A percentile compares a stretch with the other conserved stretches of the same genome.
These are phyloP conservation scores for Stagonosporopsis chrysanthemi DNA, from an alignment of 2,329 filamentous ascomycete genomes.

Conservation along the genomic window DNA sequence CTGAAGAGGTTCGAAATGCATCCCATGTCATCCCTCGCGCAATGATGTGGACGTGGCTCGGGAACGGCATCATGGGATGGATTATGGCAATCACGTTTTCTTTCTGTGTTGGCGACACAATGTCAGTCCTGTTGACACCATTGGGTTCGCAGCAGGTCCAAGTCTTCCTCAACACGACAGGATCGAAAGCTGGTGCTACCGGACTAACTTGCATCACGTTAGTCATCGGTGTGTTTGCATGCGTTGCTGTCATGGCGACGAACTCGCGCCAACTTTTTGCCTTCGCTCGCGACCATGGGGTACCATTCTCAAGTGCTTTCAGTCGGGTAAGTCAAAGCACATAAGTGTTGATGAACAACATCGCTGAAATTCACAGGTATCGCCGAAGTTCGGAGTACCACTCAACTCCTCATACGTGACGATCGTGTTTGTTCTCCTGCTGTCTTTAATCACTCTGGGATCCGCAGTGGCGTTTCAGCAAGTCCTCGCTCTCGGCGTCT, in stretches of 20 bases:
- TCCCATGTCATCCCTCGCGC: slow-evolving; percentile 40
- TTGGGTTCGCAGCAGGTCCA: slow-evolving; percentile 32
- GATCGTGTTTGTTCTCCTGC: slow-evolving; percentile 26
- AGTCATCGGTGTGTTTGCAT: slow-evolving; percentile 27
- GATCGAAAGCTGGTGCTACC: slow-evolving; percentile 26
- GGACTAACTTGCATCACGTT: slow-evolving; percentile 33
- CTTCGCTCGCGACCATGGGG: slow-evolving; percentile 38
- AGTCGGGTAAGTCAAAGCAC: slow-evolving; percentile 14
- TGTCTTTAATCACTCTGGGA: slow-evolving; percentile 42
- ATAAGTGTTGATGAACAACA: too few relatives aligned
- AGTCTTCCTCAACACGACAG: slow-evolving; percentile 35
- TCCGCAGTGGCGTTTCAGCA: slow-evolving; percentile 34
- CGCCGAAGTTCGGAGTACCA: slow-evolving; percentile 30
- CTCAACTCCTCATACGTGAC: slow-evolving; percentile 33
- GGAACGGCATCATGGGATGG: slow-evolving; percentile 48
- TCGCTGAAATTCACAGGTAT: slow-evolving; percentile 17
- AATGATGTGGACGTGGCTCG: slow-evolving; percentile 48
- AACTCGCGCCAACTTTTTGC: slow-evolving; percentile 39
- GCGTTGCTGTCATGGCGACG: slow-evolving; percentile 33
- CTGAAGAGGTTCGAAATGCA: slow-evolving; percentile 42
- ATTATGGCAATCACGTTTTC: slow-evolving; percentile 37
- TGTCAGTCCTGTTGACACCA: slow-evolving; percentile 23
- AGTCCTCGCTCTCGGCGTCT: slow-evolving; percentile 23
- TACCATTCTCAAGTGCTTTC: slow-evolving; percentile 38
- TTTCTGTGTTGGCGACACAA: slow-evolving; percentile 22